Evolutionary conservation across 2,329 filamentous ascomycete species (phyloP).

Genomic region (Pyrenophora graminea): DNA sequence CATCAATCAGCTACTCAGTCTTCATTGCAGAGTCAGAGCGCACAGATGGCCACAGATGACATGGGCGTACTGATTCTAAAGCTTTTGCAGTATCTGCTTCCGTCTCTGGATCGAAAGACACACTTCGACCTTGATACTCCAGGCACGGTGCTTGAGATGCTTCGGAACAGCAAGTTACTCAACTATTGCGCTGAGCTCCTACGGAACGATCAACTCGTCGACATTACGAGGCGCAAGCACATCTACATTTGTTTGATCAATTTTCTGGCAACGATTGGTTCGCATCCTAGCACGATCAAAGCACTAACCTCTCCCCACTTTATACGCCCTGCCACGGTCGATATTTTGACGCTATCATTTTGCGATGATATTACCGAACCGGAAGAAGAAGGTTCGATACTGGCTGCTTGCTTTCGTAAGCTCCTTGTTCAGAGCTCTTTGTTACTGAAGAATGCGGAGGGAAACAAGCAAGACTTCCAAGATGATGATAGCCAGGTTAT

Average conservation of each 20-base stretch:
- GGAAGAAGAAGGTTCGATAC: constrained; percentile 22
- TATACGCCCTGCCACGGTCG: constrained; percentile 40
- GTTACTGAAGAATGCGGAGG: constrained; percentile 25
- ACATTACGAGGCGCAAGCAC: constrained; percentile 37
- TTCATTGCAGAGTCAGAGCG: background rate
- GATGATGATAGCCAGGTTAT: constrained; percentile 34
- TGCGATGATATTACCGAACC: background rate
- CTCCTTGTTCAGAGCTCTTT: constrained; percentile 29
- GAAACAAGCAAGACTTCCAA: constrained; percentile 20
- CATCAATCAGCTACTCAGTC: too few species aligned
- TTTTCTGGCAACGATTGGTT: constrained; percentile 46
- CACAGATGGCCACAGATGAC: constrained; percentile 16
- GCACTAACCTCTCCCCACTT: constrained; percentile 44
- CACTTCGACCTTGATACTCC: constrained; percentile 41
- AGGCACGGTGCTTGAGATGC: constrained; percentile 35
- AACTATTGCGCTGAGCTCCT: constrained; percentile 47
- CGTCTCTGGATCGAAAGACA: constrained; percentile 20
- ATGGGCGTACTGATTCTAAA: constrained; percentile 17
- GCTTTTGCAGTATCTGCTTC: constrained; percentile 33
- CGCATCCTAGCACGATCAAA: constrained; percentile 28
- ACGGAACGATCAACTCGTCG: constrained; percentile 49
- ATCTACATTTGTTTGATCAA: constrained; percentile 49
- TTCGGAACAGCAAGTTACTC: constrained; percentile 45
- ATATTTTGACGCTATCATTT: constrained; percentile 46
- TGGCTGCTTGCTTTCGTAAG: constrained; percentile 34